Conservation (phyloP, 2,329 filamentous ascomycete species). For the Arthroderma sp. region DNA sequence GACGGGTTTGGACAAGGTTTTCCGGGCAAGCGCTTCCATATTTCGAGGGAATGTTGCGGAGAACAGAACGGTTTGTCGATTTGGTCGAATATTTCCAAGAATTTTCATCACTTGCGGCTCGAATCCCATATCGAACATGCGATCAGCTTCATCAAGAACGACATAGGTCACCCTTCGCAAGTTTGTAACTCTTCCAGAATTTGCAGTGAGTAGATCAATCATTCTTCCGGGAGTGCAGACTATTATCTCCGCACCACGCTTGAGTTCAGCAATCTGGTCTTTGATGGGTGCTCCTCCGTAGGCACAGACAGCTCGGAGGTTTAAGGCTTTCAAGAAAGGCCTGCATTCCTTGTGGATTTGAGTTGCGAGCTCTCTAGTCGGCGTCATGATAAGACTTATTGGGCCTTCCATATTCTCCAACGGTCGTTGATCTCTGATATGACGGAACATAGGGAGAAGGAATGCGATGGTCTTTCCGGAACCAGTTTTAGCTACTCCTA, state of each 20-base stretch:
- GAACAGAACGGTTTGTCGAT: slow-evolving; percentile 88
- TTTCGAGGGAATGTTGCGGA: slow-evolving; percentile 92
- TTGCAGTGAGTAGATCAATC: slow-evolving; percentile 88
- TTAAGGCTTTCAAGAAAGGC: slow-evolving; percentile 78
- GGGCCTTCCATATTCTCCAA: slow-evolving; percentile 77
- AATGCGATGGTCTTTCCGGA: slow-evolving; percentile 97
- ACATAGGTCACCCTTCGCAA: slow-evolving; percentile 81
- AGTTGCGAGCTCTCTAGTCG: slow-evolving; percentile 81
- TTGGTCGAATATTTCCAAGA: slow-evolving; percentile 77
- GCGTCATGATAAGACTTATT: slow-evolving; percentile 79
- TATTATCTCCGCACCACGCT: slow-evolving; percentile 87
- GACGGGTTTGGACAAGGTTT: slow-evolving; percentile 70
- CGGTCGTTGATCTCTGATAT: slow-evolving; percentile 85
- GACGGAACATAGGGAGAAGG: slow-evolving; percentile 89
- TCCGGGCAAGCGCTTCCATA: slow-evolving; percentile 81
- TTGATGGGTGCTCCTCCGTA: slow-evolving; percentile 94
- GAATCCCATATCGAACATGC: slow-evolving; percentile 99
- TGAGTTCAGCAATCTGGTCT: slow-evolving; percentile 92
- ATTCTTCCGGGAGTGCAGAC: slow-evolving; percentile 91
- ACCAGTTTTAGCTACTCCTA: slow-evolving; percentile 93
- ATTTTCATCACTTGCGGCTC: slow-evolving; percentile 98
- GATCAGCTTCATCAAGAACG: slow-evolving; percentile 91
- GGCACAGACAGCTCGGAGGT: slow-evolving; percentile 75
- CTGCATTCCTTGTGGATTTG: slow-evolving; percentile 94
- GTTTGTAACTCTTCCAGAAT: slow-evolving; percentile 88